A percentile compares a stretch with the other conserved stretches of the same genome.
Evolutionary conservation across 164 flowering plant genomes (phyloP).

Genomic region (Aristolochia fimbriata): DNA sequence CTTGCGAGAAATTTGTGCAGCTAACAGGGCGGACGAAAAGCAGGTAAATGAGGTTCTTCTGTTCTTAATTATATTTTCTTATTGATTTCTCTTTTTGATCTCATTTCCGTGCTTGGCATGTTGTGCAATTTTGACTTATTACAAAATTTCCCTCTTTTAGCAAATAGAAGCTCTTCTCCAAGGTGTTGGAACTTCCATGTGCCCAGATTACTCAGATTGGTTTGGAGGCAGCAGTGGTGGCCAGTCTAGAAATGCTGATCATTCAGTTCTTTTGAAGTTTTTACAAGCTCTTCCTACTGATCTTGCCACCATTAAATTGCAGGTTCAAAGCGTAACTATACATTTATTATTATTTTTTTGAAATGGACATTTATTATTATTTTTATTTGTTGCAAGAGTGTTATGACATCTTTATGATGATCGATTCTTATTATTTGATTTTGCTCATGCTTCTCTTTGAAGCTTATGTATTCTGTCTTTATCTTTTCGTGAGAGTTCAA

Average conservation of each 20-base stretch:
- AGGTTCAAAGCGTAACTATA: slow-evolving; percentile 29
- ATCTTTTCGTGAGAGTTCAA: too few species aligned
- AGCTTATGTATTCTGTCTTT: too few species aligned
- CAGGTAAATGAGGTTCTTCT: slow-evolving; percentile 38
- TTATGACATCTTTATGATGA: too few species aligned
- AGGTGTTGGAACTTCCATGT: slow-evolving; percentile 63
- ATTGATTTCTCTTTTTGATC: neutral
- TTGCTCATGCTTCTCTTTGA: too few species aligned
- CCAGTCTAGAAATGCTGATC: slow-evolving; percentile 64
- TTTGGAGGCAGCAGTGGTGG: slow-evolving; percentile 39
- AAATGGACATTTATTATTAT: too few species aligned
- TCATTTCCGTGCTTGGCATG: neutral
- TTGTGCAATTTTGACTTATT: neutral
- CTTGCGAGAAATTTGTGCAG: slow-evolving; percentile 80
- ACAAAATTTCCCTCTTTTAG: slow-evolving; percentile 26
- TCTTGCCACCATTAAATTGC: slow-evolving; percentile 67
- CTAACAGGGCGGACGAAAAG: slow-evolving; percentile 76
- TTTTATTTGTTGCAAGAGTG: too few species aligned
- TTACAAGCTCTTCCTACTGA: slow-evolving; percentile 82
- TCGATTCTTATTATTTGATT: too few species aligned
- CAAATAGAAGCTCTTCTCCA: slow-evolving; percentile 88
- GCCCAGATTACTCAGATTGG: slow-evolving; percentile 79
- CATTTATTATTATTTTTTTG: too few species aligned
- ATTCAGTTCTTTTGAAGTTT: slow-evolving; percentile 63
- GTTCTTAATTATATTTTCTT: neutral